Base-by-base conservation (phyloP, 306 rosid genomes). In the Castanea mollissima region DNA sequence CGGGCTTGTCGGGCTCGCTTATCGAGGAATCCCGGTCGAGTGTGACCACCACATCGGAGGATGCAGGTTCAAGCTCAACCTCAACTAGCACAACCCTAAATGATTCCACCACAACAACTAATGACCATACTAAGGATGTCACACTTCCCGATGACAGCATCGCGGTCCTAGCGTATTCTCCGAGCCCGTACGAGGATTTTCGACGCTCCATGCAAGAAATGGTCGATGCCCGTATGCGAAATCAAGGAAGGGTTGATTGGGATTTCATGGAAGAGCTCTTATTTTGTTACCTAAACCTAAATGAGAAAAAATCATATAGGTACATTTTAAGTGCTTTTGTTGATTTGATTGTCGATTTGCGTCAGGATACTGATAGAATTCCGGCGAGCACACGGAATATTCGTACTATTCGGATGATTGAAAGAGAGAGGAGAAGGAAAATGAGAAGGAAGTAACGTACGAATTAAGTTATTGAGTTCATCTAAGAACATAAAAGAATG, bases 191-290 rank as follows among this genome's bases (percentile, higher is more conserved):
- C 14, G 83, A 88, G 2, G 93, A 94, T 14, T 92, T 94, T 23
- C 85, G 80, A 18, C 72, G 59, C 10, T 92, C 98, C 23, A 94
- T 94, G 97, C 74, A 78, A 7, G 87, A 85, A 19, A 69, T 91
- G 83, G 85, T 92, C n/a, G 91, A 92, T 44, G 82, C 78, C 1
- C 87, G 89, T 7, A 2, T 76, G 57, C 84, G 71, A 18, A 80
- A 84, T 8, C 32, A 82, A 3, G 87, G 82, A 65, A 74, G 19
- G 15, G 89, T 94, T 5, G 97, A 94, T 68, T 94, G 98, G 97
- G 88, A 85, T 52, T 94, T 92, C 86, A 83, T 92, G 97, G 90
- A 88, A 38, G 95, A 94, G 79, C 88, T 94, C 73, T 75, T 94
- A 79, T 87, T 90, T 65, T 79, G 83, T 64, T 86, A 88, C 64